Conservation (phyloP, 1,284 basidiomycete genomes). For the Rhodotorula sp. region DNA sequence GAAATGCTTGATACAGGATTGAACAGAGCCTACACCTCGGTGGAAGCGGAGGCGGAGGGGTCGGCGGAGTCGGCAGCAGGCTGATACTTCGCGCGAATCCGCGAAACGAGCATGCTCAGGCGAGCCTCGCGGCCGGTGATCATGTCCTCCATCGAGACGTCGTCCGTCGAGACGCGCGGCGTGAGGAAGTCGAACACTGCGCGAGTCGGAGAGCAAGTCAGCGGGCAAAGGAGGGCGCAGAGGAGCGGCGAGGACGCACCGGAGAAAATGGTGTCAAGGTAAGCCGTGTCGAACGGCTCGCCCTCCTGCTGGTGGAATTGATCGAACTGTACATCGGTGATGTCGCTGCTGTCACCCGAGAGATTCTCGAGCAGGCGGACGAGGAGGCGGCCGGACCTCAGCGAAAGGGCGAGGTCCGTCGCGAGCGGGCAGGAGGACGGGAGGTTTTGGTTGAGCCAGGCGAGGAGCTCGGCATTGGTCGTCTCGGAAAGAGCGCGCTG, state of each 20-base stretch:
- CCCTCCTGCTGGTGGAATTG: slow-evolving; percentile 34
- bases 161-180: slow-evolving; percentile 59
- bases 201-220: not conserved
- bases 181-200: slow-evolving; percentile 38
- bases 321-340: slow-evolving; percentile 39
- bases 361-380: slow-evolving; percentile 54
- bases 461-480: slow-evolving; percentile 59
- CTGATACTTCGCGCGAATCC: slow-evolving; percentile 47
- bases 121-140: slow-evolving; percentile 74
- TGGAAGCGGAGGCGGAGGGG: not conserved
- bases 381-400: slow-evolving; percentile 58
- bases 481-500: slow-evolving; percentile 9
- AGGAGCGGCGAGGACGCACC: slow-evolving; percentile 54
- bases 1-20: not conserved
- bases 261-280: slow-evolving; percentile 82
- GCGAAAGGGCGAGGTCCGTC: slow-evolving; percentile 55
- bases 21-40: not conserved
- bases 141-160: slow-evolving; percentile 86
- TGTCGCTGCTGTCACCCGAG: slow-evolving; percentile 43
- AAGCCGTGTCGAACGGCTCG: slow-evolving; percentile 43
- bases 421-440: slow-evolving; percentile 67
- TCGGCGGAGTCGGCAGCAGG: not conserved
- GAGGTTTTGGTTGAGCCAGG: slow-evolving; percentile 82
- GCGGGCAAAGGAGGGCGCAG: not conserved
- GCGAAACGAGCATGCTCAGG: slow-evolving; percentile 72